phyloP scores from a whole-genome alignment of 2,329 filamentous ascomycete species.

The Blastomyces silverae region DNA sequence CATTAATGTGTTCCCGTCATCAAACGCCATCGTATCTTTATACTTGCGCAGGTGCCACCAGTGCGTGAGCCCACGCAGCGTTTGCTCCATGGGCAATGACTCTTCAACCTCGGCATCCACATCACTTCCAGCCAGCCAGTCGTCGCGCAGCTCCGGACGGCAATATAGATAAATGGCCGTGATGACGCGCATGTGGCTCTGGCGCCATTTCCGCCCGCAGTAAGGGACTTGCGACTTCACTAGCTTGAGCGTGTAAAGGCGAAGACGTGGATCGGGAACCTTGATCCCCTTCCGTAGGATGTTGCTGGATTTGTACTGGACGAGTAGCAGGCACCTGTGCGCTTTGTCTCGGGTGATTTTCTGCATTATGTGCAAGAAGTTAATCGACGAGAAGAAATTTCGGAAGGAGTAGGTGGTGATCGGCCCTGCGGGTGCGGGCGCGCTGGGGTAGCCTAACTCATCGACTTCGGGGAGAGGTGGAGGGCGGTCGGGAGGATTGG shows the following conservation, averaged over 20 bases:
- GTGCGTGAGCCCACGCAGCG: conserved; percentile 78
- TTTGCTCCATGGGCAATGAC: conserved; percentile 84
- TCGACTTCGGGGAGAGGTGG: conserved; percentile 56
- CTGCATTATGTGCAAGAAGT: conserved; percentile 91
- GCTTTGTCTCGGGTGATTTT: conserved; percentile 96
- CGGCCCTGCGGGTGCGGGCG: conserved; percentile 47
- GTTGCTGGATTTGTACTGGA: conserved; percentile 90
- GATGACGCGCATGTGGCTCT: conserved; percentile 97
- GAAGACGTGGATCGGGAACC: conserved; percentile 76
- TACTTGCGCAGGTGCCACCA: conserved; percentile 88
- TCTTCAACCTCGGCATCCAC: conserved; percentile 92
- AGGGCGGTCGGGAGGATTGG: conserved; percentile 18
- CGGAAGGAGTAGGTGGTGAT: conserved; percentile 88
- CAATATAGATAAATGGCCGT: conserved; percentile 94
- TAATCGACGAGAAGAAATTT: conserved; percentile 92
- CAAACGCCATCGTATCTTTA: conserved; percentile 61
- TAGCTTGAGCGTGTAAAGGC: conserved; percentile 91
- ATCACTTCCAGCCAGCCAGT: conserved; percentile 85
- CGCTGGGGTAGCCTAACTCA: conserved; percentile 74
- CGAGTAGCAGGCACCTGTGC: conserved; percentile 85
- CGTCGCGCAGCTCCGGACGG: conserved; percentile 82
- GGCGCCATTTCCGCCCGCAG: conserved; percentile 95
- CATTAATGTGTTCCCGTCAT: conserved; percentile 49
- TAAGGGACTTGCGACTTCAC: conserved; percentile 99
- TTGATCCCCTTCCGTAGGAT: conserved; percentile 89